Percentiles rank a stretch among this genome's conserved stretches.
Conservation (phyloP, 805 yeast species). For the Hanseniaspora valbyensis region DNA sequence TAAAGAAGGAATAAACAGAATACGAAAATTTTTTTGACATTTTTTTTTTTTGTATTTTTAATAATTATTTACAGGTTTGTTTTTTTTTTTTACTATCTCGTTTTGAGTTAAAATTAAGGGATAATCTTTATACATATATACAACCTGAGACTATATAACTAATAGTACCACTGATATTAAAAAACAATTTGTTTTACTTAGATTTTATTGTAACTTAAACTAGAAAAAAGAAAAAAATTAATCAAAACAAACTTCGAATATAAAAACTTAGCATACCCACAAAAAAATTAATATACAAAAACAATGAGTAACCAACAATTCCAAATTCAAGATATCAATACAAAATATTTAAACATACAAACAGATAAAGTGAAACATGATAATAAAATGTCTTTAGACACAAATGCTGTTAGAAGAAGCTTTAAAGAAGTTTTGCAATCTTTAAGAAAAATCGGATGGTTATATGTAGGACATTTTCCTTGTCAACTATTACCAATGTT, state of each 20-base stretch:
- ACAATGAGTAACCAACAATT: background rate
- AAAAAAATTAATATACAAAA: background rate
- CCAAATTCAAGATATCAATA: background rate
- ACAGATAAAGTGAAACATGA: conserved; percentile 10
- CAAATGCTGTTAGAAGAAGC: conserved; percentile 1
- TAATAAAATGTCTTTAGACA: background rate
- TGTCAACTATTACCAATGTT: conserved; percentile 14
- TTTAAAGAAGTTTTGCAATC: background rate
- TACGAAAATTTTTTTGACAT: too few species aligned
- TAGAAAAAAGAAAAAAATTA: background rate
- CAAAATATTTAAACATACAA: conserved; percentile 11
- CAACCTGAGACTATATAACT: too few species aligned
- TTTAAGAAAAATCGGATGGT: conserved; percentile 13
- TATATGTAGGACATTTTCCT: conserved; percentile 15
- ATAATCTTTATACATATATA: too few species aligned
- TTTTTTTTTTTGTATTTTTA: too few species aligned
- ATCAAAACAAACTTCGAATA: too few species aligned
- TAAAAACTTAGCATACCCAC: background rate
- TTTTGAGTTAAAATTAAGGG: too few species aligned
- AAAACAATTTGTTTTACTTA: too few species aligned
- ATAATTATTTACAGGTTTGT: too few species aligned
- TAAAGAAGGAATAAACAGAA: too few species aligned
- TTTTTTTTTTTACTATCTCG: too few species aligned
- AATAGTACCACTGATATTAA: too few species aligned
- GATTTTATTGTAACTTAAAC: too few species aligned